These are phyloP conservation scores for Avena sativa DNA, from an alignment of 176 grass and related monocot genomes.

Conservation along the genomic window DNA sequence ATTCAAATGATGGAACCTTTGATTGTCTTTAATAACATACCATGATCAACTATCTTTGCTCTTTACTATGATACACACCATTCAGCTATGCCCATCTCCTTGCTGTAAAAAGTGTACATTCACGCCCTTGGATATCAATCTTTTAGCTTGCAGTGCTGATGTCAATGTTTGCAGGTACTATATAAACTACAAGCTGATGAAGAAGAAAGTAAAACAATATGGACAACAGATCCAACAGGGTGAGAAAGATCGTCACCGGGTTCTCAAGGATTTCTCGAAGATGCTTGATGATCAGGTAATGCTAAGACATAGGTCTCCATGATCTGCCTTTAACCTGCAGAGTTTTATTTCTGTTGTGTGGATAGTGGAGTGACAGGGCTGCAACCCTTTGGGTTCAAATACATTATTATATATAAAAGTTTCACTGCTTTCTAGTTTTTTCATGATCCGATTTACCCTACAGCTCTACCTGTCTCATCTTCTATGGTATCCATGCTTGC, in stretches of 20 bases:
- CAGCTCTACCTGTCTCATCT: background rate
- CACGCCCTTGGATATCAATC: background rate
- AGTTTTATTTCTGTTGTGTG: constrained; percentile 23
- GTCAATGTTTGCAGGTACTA: constrained; percentile 74
- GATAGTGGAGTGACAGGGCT: background rate
- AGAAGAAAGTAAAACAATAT: constrained; percentile 96
- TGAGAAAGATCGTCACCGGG: constrained; percentile 72
- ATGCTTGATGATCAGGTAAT: constrained; percentile 99
- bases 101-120: background rate
- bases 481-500: background rate
- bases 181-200: constrained; percentile 99
- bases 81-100: background rate
- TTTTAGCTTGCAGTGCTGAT: constrained; percentile 25
- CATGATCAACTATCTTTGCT: background rate
- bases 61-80: background rate
- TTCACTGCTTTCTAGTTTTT: background rate
- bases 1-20: constrained; percentile 1
- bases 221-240: constrained; percentile 75
- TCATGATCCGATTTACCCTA: background rate
- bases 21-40: background rate
- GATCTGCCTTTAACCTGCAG: constrained; percentile 38
- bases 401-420: background rate
- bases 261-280: constrained; percentile 95
- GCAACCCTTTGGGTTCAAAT: background rate
- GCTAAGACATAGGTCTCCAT: background rate